Conservation (phyloP, 1,139 yeast species). For the Kodamaea sp. region DNA sequence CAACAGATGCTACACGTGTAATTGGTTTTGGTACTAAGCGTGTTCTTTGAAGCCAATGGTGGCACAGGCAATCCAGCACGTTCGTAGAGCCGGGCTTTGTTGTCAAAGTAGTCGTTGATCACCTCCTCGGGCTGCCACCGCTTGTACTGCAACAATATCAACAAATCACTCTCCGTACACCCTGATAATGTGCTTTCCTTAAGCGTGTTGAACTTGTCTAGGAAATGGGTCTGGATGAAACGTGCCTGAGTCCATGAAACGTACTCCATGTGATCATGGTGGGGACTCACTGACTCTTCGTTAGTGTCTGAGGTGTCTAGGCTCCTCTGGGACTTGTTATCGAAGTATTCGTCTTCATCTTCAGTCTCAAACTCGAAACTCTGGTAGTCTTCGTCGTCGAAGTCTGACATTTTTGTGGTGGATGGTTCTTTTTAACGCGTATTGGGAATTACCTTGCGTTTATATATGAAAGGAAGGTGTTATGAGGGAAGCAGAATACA, state of each 20-base stretch:
- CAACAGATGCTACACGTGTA: slow-evolving; percentile 73
- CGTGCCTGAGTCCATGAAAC: slow-evolving; percentile 30
- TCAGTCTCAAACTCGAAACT: slow-evolving; percentile 16
- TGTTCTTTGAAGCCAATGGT: slow-evolving; percentile 16
- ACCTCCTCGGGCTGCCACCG: slow-evolving; percentile 78
- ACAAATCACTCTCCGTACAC: slow-evolving; percentile 43
- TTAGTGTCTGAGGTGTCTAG: too few species aligned
- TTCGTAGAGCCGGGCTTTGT: slow-evolving; percentile 43
- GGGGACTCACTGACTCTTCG: too few species aligned
- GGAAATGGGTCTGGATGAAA: slow-evolving; percentile 24
- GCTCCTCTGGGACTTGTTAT: slow-evolving; percentile 9
- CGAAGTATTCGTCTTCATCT: slow-evolving; percentile 11
- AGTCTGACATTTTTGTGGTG: slow-evolving; percentile 9
- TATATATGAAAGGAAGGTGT: too few species aligned
- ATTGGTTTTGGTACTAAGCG: slow-evolving; percentile 15
- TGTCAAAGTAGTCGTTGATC: slow-evolving; percentile 65
- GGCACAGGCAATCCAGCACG: slow-evolving; percentile 49
- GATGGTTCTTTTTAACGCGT: too few species aligned
- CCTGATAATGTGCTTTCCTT: slow-evolving; percentile 29
- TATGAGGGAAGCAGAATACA: too few species aligned
- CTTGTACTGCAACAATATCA: slow-evolving; percentile 56
- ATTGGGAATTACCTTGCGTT: too few species aligned
- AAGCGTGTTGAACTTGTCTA: slow-evolving; percentile 18
- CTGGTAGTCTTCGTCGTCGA: slow-evolving; percentile 7
- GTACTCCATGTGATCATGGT: too few species aligned